Percentiles rank a stretch among this genome's conserved stretches.
These are phyloP conservation scores for Lasiosphaeriaceae sp. DNA, from an alignment of 495 filamentous ascomycete species.

Conservation along the genomic window DNA sequence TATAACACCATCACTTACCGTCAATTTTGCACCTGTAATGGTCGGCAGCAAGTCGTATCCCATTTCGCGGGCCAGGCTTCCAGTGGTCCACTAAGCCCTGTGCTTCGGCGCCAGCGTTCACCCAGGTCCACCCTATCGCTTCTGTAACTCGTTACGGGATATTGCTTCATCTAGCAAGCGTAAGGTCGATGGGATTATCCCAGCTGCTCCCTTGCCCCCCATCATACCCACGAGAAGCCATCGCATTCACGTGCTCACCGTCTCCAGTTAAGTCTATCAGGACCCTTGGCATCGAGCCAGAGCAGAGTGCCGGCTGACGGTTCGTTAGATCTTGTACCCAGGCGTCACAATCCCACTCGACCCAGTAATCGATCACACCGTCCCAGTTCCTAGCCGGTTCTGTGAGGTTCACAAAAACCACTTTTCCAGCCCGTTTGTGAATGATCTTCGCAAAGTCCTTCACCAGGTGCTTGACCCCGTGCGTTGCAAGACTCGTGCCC, in stretches of 20 bases:
- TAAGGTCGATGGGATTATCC: slow-evolving; percentile 13
- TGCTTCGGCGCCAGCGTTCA: too few species aligned
- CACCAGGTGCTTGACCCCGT: slow-evolving; percentile 14
- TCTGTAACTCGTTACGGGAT: slow-evolving; percentile 1
- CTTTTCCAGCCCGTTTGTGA: slow-evolving; percentile 12
- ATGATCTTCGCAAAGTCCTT: slow-evolving; percentile 14
- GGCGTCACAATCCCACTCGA: slow-evolving; percentile 14
- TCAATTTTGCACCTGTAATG: too few species aligned
- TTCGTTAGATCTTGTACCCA: slow-evolving; percentile 12
- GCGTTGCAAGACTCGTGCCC: slow-evolving; percentile 14
- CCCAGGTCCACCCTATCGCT: too few species aligned
- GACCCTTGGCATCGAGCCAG: slow-evolving; percentile 7
- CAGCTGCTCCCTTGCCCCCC: slow-evolving; percentile 8
- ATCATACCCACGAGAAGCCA: slow-evolving; percentile 3
- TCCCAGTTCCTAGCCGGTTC: slow-evolving; percentile 8
- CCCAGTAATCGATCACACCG: slow-evolving; percentile 14
- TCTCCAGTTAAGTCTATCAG: slow-evolving; percentile 9
- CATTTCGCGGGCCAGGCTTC: too few species aligned
- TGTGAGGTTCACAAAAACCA: slow-evolving; percentile 14
- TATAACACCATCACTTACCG: too few species aligned
- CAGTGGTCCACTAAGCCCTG: too few species aligned
- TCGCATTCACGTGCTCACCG: neutral
- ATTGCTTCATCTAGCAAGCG: slow-evolving; percentile 5
- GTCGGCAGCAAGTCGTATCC: too few species aligned
- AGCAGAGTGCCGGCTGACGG: slow-evolving; percentile 12